Evolutionary conservation across 2,329 filamentous ascomycete genomes (phyloP).

Genomic region (Hypoxylon sp.): DNA sequence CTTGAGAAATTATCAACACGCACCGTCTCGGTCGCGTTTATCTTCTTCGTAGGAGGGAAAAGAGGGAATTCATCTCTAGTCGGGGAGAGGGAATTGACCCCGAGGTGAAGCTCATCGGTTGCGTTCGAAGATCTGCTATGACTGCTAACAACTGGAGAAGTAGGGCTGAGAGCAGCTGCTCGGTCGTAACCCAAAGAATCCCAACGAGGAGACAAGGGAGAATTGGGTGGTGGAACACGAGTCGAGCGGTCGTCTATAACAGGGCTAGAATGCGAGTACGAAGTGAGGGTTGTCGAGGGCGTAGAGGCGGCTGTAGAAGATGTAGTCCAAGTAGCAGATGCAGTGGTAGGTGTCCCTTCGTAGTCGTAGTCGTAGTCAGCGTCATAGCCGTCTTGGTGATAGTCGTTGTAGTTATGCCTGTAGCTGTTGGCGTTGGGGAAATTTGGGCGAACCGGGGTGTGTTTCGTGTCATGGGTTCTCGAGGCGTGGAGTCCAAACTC

Average conservation of each 20-base stretch:
- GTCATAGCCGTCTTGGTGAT: slow-evolving; percentile 36
- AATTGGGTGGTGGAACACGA: slow-evolving; percentile 40
- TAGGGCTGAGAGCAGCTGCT: slow-evolving; percentile 44
- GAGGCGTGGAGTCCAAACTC: slow-evolving; percentile 48
- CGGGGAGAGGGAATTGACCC: slow-evolving; percentile 46
- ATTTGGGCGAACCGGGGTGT: slow-evolving; percentile 45
- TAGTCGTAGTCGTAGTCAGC: slow-evolving; percentile 42
- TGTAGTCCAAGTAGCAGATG: slow-evolving; percentile 33
- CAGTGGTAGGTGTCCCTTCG: slow-evolving; percentile 21
- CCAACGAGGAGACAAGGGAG: slow-evolving; percentile 61
- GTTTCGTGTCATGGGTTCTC: slow-evolving; percentile 49
- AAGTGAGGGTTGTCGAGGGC: slow-evolving; percentile 35
- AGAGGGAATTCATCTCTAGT: slow-evolving; percentile 50
- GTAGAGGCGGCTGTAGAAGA: slow-evolving; percentile 38
- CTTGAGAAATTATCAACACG: slow-evolving; percentile 72
- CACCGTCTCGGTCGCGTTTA: slow-evolving; percentile 55
- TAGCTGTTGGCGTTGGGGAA: slow-evolving; percentile 39
- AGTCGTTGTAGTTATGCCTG: slow-evolving; percentile 25
- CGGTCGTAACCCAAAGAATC: slow-evolving; percentile 59
- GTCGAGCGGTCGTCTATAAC: slow-evolving; percentile 33
- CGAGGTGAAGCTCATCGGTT: slow-evolving; percentile 43
- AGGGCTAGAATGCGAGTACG: slow-evolving; percentile 38
- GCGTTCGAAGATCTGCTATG: slow-evolving; percentile 44
- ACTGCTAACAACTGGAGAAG: slow-evolving; percentile 44
- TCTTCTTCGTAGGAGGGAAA: slow-evolving; percentile 45